Evolutionary conservation across 768 basidiomycete species (phyloP).

Genomic region (Boletus subcaerulescens): DNA sequence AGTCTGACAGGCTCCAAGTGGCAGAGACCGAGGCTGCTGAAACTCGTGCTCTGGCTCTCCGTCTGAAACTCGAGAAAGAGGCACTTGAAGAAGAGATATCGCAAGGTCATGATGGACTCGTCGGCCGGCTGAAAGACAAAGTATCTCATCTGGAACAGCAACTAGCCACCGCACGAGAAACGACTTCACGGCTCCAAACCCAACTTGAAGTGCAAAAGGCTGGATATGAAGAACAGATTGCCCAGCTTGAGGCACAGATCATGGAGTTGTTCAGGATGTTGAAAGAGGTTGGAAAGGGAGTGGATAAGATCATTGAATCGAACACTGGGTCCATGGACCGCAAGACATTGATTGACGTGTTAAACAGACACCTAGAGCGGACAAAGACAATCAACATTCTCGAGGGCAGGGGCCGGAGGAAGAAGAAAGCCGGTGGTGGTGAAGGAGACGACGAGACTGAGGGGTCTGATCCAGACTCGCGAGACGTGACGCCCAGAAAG

Average conservation of each 20-base stretch:
- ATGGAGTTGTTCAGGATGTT: constrained; percentile 94
- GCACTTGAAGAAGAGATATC: constrained; percentile 77
- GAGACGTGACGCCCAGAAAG: constrained; percentile 58
- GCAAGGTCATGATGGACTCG: constrained; percentile 77
- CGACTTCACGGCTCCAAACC: constrained; percentile 67
- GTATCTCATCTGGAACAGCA: constrained; percentile 72
- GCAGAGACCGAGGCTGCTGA: constrained; percentile 75
- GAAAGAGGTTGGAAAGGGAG: constrained; percentile 74
- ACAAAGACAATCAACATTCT: constrained; percentile 81
- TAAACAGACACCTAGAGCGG: constrained; percentile 82
- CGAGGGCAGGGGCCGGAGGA: constrained; percentile 59
- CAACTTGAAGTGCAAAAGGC: constrained; percentile 75
- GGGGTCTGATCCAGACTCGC: constrained; percentile 46
- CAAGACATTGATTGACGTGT: constrained; percentile 70
- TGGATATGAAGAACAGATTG: constrained; percentile 82
- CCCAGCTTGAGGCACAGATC: constrained; percentile 88
- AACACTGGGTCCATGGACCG: constrained; percentile 67
- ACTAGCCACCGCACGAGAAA: constrained; percentile 74
- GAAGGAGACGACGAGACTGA: constrained; percentile 36
- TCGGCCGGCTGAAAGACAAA: constrained; percentile 76
- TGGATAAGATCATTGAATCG: constrained; percentile 70
- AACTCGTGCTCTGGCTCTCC: constrained; percentile 59
- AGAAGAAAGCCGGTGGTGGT: constrained; percentile 28
- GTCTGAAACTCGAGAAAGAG: constrained; percentile 80
- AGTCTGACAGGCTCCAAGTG: constrained; percentile 78